Base-by-base conservation (phyloP, 257 asterid genomes). In the Cordia subcordata region DNA sequence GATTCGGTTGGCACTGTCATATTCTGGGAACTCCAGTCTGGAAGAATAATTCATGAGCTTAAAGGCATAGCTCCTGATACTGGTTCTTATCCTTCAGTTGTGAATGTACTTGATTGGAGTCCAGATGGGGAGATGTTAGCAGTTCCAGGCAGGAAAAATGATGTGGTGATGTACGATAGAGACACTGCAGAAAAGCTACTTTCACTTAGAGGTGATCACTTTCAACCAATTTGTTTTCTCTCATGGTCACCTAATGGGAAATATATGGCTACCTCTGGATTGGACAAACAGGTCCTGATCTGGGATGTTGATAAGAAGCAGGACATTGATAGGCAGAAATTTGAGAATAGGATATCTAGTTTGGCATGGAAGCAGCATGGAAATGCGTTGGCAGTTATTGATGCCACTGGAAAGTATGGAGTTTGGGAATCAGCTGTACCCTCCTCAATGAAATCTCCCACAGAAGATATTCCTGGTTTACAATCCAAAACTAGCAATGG, bases 231-330 rank as follows among this genome's bases (percentile, higher is more conserved):
- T 65, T 93, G 99, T 77, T 93, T 74, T 81, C 74, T 93, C 60
- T 86, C 90, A 53, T 93, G 99, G 97, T 93, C 99, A 12, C 99
- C 97, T 32, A 93, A 93, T 67, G 99, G 99, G 37, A 89, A 84
- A 72, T 93, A 93, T 68, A 82, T 93, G 83, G 99, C 99, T 42
- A 86, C 97, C 23, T 85, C 97, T 81, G 90, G 92, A 58, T 67
- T 86, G 59, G 99, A 93, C 71, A 81, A 42, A 53, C 97, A 89
- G 79, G 75, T 93, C 63, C 79, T 93, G 63, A 74, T 93, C 52
- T 93, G 99, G 99, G 96, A 93, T 79, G 95, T 86, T 55, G 90
- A 80, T 44, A 83, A 85, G 83, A 93, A 83, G 73, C 96, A 73
- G 70, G 99, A 93, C 62, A 81, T 93, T 61, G 97, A 86, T 39